Evolutionary conservation across 1,284 basidiomycete genomes (phyloP).

Genomic region (Somion occarium): DNA sequence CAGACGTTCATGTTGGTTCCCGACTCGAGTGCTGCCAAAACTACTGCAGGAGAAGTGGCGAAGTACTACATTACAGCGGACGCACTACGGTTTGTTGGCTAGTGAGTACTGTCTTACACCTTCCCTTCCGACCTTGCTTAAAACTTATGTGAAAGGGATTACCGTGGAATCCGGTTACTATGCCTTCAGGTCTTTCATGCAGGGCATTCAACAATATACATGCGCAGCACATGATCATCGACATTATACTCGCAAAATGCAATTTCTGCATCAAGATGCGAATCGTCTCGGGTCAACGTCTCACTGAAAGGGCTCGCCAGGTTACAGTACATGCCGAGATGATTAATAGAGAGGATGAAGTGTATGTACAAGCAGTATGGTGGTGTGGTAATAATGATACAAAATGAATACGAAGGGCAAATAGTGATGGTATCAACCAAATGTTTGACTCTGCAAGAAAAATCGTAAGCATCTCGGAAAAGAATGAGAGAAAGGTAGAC

Average conservation of each 20-base stretch:
- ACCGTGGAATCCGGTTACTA: too few relatives aligned
- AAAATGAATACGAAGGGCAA: not conserved
- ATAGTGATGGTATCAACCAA: slow-evolving; percentile 43
- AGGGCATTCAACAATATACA: too few relatives aligned
- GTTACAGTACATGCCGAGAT: too few relatives aligned
- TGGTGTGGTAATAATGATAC: not conserved
- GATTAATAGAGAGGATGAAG: too few relatives aligned
- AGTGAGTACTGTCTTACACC: slow-evolving; percentile 12
- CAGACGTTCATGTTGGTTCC: slow-evolving; percentile 83
- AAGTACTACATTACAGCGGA: slow-evolving; percentile 79
- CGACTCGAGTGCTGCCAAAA: slow-evolving; percentile 58
- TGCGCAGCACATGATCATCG: too few relatives aligned
- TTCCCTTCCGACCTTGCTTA: not conserved
- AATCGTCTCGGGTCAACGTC: too few relatives aligned
- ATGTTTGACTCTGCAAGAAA: slow-evolving; percentile 66
- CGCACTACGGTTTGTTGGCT: slow-evolving; percentile 74
- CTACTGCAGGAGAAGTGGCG: slow-evolving; percentile 62
- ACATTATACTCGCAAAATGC: too few relatives aligned
- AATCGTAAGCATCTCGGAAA: slow-evolving; percentile 16
- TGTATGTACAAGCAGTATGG: too few relatives aligned
- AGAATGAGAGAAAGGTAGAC: slow-evolving; percentile 25
- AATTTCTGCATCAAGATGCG: too few relatives aligned
- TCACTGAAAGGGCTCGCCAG: too few relatives aligned
- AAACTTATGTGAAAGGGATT: not conserved
- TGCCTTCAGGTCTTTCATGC: too few relatives aligned